Base-by-base conservation (phyloP, 1,139 yeast genomes). In the Saccharomyces hybrid region DNA sequence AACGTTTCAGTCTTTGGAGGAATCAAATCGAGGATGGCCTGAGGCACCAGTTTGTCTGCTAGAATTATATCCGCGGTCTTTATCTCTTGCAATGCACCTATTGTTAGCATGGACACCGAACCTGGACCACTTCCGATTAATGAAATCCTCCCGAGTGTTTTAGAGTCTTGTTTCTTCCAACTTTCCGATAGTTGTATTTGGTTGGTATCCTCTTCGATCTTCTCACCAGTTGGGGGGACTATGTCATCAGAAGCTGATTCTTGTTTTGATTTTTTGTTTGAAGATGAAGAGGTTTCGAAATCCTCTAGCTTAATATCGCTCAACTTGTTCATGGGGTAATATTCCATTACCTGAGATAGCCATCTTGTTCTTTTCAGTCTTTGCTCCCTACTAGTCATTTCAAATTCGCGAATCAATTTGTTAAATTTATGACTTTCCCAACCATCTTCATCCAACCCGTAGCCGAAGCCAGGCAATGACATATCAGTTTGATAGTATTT, bases 81-180 rank as follows among this genome's bases (percentile, higher is more conserved):
- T 32, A 93, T 90, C 49, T 87, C 91, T 51, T 84, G 81, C 32
- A 88, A 69, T 0, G 99, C 99, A 5, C 95, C 97, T 1, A 88
- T 71, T 0, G 98, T 91, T 31, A 93, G 75, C 63, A 89, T 77
- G 1, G 90, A 84, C 0, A 87, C 82, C 1, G 95, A 83, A 0
- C 99, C 99, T 0, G 98, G 98, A 0, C 99, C 99, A 2, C 97
- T 80, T 0, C 99, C 99, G 14, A 91, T 90, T 30, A 93, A 75
- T 1, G 95, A 80, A 11, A 91, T 84, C 3, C 78, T 63, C 0
- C 95, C 96, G 28, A 48, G 49, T 11, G 23, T 49, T 63, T 67
- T 44, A 49, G 56, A 20, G 11, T 50, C 26, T 38, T 1, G 31
- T 50, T 6, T 42, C 49, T 20, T 4, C 9, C 7, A 14, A 5